A percentile compares a stretch with the other conserved stretches of the same genome.
Evolutionary conservation across 768 basidiomycete species (phyloP).

Genomic region (Russula dissimulans): DNA sequence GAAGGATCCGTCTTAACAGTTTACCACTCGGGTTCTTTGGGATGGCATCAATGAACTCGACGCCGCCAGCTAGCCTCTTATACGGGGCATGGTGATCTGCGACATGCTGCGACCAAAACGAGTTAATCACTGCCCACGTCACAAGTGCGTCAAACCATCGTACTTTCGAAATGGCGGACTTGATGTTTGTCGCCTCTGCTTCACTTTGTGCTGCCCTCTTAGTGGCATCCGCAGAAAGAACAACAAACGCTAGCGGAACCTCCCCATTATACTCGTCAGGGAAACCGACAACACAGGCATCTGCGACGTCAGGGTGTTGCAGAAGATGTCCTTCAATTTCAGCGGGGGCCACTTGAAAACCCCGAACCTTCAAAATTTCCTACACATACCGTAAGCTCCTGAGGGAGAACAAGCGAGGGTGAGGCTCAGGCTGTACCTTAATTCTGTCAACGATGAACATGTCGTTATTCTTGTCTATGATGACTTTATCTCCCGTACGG

Average conservation of each 20-base stretch:
- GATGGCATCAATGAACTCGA: conserved; percentile 30
- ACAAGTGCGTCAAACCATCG: background rate
- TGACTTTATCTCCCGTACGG: conserved; percentile 56
- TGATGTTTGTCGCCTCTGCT: conserved; percentile 5
- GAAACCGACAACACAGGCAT: conserved; percentile 55
- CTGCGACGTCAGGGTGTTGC: conserved; percentile 48
- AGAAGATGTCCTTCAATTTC: conserved; percentile 62
- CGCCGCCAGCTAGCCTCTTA: conserved; percentile 31
- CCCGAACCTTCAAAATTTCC: conserved; percentile 62
- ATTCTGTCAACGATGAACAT: conserved; percentile 53
- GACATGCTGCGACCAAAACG: conserved; percentile 21
- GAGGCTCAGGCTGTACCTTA: conserved; percentile 30
- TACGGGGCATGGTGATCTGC: conserved; percentile 28
- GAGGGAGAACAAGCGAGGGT: conserved; percentile 16
- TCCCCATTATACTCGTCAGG: conserved; percentile 68
- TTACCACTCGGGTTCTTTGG: conserved; percentile 29
- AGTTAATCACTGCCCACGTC: background rate
- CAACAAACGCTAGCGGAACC: conserved; percentile 60
- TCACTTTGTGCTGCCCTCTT: background rate
- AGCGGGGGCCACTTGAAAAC: conserved; percentile 69
- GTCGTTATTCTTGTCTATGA: conserved; percentile 44
- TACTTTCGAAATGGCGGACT: conserved; percentile 14
- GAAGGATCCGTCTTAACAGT: conserved; percentile 24
- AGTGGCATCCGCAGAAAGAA: conserved; percentile 29
- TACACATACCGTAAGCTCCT: conserved; percentile 18